These are phyloP conservation scores for Fusarium decemcellulare DNA, from an alignment of 2,329 filamentous ascomycete genomes.

Conservation along the genomic window DNA sequence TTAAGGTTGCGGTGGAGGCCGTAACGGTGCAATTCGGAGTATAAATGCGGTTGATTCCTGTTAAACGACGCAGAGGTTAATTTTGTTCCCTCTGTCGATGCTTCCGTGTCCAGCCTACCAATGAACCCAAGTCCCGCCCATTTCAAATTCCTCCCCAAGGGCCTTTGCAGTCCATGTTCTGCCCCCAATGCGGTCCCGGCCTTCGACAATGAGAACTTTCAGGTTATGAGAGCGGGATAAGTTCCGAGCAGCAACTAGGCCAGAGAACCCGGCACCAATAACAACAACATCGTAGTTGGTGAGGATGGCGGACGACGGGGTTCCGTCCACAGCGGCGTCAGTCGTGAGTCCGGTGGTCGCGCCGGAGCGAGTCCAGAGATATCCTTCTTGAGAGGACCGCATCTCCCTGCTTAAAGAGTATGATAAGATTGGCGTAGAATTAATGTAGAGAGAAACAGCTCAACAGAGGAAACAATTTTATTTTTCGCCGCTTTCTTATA, in stretches of 20 bases:
- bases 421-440: no score
- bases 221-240: neutral
- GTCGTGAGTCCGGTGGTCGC: conserved; percentile 20
- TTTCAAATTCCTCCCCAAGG: conserved; percentile 54
- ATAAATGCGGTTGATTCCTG: conserved; percentile 40
- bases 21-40: conserved; percentile 33
- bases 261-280: conserved; percentile 30
- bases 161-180: conserved; percentile 56
- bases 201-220: conserved; percentile 53
- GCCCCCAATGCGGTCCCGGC: conserved; percentile 58
- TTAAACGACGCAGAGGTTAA: no score
- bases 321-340: conserved; percentile 25
- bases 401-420: neutral
- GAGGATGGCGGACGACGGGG: neutral
- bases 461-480: no score
- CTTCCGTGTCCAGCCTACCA: conserved; percentile 7
- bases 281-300: conserved; percentile 29
- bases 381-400: conserved; percentile 31
- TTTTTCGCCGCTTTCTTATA: no score
- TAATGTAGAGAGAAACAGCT: no score
- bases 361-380: conserved; percentile 21
- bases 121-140: conserved; percentile 60
- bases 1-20: conserved; percentile 35
- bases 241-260: conserved; percentile 25
- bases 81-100: no score